These are phyloP conservation scores for Plasmopara muralis DNA, from an alignment of 352 stramenopile species.

Conservation along the genomic window DNA sequence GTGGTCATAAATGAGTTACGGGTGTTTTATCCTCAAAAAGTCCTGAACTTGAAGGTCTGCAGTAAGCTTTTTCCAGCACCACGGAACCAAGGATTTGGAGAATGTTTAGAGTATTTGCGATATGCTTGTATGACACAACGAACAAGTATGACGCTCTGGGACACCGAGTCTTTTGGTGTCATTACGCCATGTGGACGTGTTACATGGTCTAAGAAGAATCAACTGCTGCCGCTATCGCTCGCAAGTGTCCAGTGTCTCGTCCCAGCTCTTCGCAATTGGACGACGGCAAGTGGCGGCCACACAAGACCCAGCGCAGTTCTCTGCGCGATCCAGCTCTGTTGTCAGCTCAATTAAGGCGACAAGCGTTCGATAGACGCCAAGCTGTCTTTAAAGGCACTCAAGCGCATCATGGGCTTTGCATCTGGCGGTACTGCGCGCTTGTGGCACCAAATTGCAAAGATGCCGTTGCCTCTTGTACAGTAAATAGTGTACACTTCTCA, in stretches of 20 bases:
- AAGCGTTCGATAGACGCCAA: slow-evolving; percentile 8
- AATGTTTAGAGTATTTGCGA: slow-evolving; percentile 81
- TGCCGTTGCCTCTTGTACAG: slow-evolving; percentile 32
- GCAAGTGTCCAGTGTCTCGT: slow-evolving; percentile 55
- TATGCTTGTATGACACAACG: slow-evolving; percentile 40
- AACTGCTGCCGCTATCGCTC: slow-evolving; percentile 55
- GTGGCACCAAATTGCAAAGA: slow-evolving; percentile 58
- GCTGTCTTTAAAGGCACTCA: slow-evolving; percentile 23
- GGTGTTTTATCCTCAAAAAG: slow-evolving; percentile 81
- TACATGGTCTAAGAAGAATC: slow-evolving; percentile 53
- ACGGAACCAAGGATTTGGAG: slow-evolving; percentile 84
- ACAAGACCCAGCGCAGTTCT: slow-evolving; percentile 33
- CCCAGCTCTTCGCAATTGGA: slow-evolving; percentile 43
- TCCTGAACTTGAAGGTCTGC: slow-evolving; percentile 87
- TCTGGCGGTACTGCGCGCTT: slow-evolving; percentile 53
- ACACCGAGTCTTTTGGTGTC: slow-evolving; percentile 72
- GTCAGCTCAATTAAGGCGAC: slow-evolving; percentile 32
- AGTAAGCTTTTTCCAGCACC: slow-evolving; percentile 67
- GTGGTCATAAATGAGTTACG: slow-evolving; percentile 81
- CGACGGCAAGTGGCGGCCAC: slow-evolving; percentile 27
- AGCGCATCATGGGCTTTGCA: no score
- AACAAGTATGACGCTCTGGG: slow-evolving; percentile 70
- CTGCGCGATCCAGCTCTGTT: slow-evolving; percentile 47
- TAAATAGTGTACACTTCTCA: slow-evolving; percentile 40
- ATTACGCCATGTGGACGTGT: slow-evolving; percentile 42